These are phyloP conservation scores for Ramicandelaber brevisporus DNA, from an alignment of 192 early-diverging fungal species.

Conservation along the genomic window DNA sequence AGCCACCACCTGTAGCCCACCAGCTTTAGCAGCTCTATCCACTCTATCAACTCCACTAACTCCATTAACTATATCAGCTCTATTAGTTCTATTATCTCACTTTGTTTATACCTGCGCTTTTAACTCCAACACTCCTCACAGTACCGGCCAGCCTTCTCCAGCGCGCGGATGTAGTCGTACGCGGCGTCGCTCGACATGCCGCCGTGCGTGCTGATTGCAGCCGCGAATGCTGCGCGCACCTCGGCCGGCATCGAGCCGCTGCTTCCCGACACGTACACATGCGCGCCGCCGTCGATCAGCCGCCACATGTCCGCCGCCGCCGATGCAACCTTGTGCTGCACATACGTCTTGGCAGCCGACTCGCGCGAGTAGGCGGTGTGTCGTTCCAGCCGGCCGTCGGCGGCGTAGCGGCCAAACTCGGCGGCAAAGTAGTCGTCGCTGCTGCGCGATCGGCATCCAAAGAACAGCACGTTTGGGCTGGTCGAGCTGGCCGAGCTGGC, in stretches of 20 bases:
- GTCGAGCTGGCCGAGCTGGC: constrained; percentile 11
- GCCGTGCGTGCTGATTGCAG: constrained; percentile 23
- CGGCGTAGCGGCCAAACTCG: constrained; percentile 29
- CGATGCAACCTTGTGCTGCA: constrained; percentile 41
- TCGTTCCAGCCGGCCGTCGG: constrained; percentile 22
- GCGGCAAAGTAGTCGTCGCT: constrained; percentile 50
- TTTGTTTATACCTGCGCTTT: not conserved
- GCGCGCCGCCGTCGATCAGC: constrained; percentile 24
- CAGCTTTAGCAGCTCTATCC: too few relatives aligned
- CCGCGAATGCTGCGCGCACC: constrained; percentile 32
- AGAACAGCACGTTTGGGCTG: constrained; percentile 45
- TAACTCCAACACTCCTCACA: constrained; percentile 64
- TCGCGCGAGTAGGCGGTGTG: constrained; percentile 76
- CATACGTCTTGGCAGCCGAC: constrained; percentile 28
- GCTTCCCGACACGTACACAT: constrained; percentile 51
- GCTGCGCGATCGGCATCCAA: constrained; percentile 47
- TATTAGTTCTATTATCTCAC: constrained; percentile 1
- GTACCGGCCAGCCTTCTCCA: constrained; percentile 38
- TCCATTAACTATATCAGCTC: too few relatives aligned
- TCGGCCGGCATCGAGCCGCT: constrained; percentile 47
- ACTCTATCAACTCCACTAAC: too few relatives aligned
- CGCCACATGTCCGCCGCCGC: constrained; percentile 33
- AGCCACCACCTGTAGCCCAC: too few relatives aligned
- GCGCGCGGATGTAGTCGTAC: constrained; percentile 19
- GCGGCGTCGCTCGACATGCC: constrained; percentile 25